Conservation (phyloP, 2,329 filamentous ascomycete species). For the Trichoderma hamatum region DNA sequence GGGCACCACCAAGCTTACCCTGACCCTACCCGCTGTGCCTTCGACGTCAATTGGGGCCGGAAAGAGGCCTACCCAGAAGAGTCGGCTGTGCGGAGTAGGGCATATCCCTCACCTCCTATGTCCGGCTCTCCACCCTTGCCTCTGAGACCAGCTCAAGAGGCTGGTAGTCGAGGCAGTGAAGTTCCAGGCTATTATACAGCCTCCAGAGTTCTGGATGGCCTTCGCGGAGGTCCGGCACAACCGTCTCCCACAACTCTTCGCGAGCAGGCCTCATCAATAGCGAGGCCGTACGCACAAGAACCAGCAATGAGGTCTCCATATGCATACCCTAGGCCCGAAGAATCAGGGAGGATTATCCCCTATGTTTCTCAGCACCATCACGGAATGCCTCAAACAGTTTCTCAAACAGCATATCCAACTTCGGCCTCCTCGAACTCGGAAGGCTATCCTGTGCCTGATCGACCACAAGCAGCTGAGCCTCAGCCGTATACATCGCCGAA, state of each 20-base stretch:
- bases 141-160: constrained; percentile 61
- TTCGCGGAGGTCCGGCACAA: constrained; percentile 45
- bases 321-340: constrained; percentile 35
- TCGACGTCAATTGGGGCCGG: constrained; percentile 49
- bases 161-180: constrained; percentile 56
- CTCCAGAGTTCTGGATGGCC: constrained; percentile 53
- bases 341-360: constrained; percentile 32
- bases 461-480: constrained; percentile 47
- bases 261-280: constrained; percentile 31
- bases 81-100: constrained; percentile 59
- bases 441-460: constrained; percentile 35
- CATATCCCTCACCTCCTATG: constrained; percentile 75
- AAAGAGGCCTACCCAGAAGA: constrained; percentile 55
- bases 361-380: constrained; percentile 34
- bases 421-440: constrained; percentile 29
- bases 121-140: constrained; percentile 68
- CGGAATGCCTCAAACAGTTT: constrained; percentile 18
- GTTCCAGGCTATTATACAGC: constrained; percentile 47
- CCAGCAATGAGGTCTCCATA: constrained; percentile 32
- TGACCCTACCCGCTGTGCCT: constrained; percentile 58
- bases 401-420: constrained; percentile 32
- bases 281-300: constrained; percentile 37
- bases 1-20: constrained; percentile 62
- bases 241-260: constrained; percentile 33
- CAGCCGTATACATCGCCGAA: constrained; percentile 59